Evolutionary conservation across 2,329 filamentous ascomycete species (phyloP).

Genomic region (Cercospora zeae-maydis): DNA sequence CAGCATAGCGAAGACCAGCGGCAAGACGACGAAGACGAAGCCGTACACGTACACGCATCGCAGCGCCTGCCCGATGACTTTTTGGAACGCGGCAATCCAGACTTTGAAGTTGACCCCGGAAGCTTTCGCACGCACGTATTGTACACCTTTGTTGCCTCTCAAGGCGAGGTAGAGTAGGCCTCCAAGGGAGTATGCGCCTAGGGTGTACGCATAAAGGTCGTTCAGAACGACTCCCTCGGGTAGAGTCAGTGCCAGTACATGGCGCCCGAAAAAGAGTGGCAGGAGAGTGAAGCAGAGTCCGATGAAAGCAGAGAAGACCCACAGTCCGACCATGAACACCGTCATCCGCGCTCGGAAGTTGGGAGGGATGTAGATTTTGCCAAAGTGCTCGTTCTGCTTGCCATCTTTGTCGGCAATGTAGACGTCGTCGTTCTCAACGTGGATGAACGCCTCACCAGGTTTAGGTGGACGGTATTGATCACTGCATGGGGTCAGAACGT

Average conservation of each 20-base stretch:
- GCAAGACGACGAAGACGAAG: constrained; percentile 73
- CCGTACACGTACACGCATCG: constrained; percentile 70
- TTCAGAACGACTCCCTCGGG: constrained; percentile 73
- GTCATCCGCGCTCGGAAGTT: constrained; percentile 76
- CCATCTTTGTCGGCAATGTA: constrained; percentile 34
- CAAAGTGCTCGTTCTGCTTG: constrained; percentile 45
- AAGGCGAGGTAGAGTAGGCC: constrained; percentile 57
- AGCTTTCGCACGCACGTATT: constrained; percentile 19
- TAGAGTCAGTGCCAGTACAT: constrained; percentile 69
- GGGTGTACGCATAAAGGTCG: constrained; percentile 93
- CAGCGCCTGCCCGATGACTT: constrained; percentile 37
- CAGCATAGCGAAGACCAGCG: constrained; percentile 71
- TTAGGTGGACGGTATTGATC: constrained; percentile 94
- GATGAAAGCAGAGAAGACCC: constrained; percentile 85
- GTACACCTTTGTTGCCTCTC: constrained; percentile 19
- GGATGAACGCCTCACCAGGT: constrained; percentile 73
- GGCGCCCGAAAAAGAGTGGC: constrained; percentile 79
- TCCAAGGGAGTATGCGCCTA: constrained; percentile 79
- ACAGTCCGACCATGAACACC: constrained; percentile 83
- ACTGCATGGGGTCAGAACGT: constrained; percentile 87
- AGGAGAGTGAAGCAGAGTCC: constrained; percentile 82
- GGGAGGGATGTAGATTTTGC: constrained; percentile 70
- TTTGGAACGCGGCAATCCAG: constrained; percentile 26
- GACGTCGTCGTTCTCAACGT: constrained; percentile 61
- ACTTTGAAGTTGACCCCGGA: constrained; percentile 23